Evolutionary conservation across 2,329 filamentous ascomycete genomes (phyloP), one percentile per base, ranked within the genome.

Genomic region (Hypoxylon sp.): DNA sequence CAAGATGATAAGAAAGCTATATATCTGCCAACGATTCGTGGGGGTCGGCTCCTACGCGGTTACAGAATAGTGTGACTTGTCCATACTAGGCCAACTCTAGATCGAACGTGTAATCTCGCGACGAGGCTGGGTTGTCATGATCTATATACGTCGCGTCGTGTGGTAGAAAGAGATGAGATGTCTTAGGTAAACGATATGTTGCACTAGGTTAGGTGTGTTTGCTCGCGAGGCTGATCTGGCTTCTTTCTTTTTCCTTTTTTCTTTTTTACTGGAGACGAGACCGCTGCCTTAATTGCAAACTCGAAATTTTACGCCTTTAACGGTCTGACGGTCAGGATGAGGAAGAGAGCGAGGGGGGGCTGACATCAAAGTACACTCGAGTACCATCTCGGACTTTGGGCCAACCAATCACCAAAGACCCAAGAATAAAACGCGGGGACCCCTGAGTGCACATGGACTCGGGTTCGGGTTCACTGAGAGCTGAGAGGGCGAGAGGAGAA

Each of bases 261-360:
- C 26, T 45, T 31, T 6, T 23, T 37, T 38, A 24, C 31, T 51
- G 11, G 35, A n/a, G 9, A 33, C 15, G 27, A 45, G 18, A 60
- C 48, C 10, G 9, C 31, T 41, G 31, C n/a, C n/a, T n/a, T n/a
- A n/a, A 52, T 43, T 46, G 24, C 35, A 15, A 52, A 27, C 31
- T 50, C 37, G 29, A 26, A 59, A 47, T 23, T 60, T 63, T 29
- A 49, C 60, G 57, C 60, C 57, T 53, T 58, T 56, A 41, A 33
- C 42, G 20, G 24, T 42, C 31, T 26, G 37, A 29, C 27, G 26
- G 38, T 38, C n/a, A 6, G n/a, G 24, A 41, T 43, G 51, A 51
- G 51, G 59, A n/a, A n/a, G n/a, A n/a, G n/a, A n/a, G n/a, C n/a
- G n/a, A n/a, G n/a, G n/a, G n/a, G n/a, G n/a, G n/a, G n/a, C n/a